These are phyloP conservation scores for Silene noctiflora DNA, from an alignment of 179 eudicot species.

Conservation along the genomic window DNA sequence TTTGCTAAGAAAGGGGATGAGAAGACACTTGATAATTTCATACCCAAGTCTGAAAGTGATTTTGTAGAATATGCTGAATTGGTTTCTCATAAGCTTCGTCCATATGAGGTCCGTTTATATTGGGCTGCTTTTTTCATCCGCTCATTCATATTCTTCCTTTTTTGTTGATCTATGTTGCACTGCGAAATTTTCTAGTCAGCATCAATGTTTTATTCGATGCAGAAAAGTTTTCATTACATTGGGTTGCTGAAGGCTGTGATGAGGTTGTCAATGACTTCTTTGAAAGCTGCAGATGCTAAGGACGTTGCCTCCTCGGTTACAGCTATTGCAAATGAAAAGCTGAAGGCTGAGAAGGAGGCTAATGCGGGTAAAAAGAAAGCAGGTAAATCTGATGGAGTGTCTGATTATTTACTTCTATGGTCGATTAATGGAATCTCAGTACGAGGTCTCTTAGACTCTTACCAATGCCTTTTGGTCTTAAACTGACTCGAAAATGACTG, in stretches of 20 bases:
- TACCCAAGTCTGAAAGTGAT: constrained; percentile 92
- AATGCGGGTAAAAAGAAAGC: constrained; percentile 94
- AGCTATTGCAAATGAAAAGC: constrained; percentile 92
- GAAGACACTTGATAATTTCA: constrained; percentile 74
- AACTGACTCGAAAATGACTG: not conserved
- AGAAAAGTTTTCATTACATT: constrained; percentile 92
- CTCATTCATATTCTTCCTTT: not conserved
- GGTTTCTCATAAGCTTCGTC: constrained; percentile 73
- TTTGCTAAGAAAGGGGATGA: constrained; percentile 66
- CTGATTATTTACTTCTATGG: not conserved
- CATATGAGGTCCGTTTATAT: constrained; percentile 59
- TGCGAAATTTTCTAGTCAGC: not conserved
- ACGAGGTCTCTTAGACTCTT: not conserved
- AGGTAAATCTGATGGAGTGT: constrained; percentile 40
- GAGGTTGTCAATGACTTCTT: constrained; percentile 69
- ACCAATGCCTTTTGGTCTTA: not conserved
- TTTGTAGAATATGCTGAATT: constrained; percentile 84
- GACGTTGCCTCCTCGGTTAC: constrained; percentile 82
- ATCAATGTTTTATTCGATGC: constrained; percentile 21
- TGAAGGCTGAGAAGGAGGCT: constrained; percentile 96
- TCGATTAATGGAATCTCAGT: not conserved
- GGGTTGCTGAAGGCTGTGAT: constrained; percentile 78
- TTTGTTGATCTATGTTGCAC: not conserved
- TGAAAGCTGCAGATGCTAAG: constrained; percentile 91
- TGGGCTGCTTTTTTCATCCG: not conserved